A percentile compares a stretch with the other conserved stretches of the same genome.
Conservation (phyloP, 2,329 filamentous ascomycete species). For the Colletotrichum sp. region DNA sequence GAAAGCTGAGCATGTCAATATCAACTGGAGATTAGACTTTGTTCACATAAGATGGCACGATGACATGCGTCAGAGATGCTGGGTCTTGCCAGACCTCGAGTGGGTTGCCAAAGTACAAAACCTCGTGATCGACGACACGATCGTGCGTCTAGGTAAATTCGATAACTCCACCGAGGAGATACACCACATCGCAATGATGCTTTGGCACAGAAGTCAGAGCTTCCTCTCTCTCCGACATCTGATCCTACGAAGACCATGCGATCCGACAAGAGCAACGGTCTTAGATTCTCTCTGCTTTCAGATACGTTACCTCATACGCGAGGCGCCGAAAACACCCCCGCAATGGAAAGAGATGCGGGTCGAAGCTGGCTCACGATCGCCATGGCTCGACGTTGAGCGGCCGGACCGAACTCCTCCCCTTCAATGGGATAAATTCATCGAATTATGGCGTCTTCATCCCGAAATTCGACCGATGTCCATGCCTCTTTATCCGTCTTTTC, state of each 20-base stretch:
- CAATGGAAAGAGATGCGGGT: no score
- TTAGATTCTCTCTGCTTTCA: not conserved
- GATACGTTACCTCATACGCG: rapidly evolving
- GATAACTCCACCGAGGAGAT: not conserved
- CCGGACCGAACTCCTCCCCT: no score
- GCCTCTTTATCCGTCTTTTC: no score
- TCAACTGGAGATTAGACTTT: not conserved
- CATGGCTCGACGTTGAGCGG: no score
- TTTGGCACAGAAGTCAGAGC: not conserved
- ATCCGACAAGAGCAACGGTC: rapidly evolving
- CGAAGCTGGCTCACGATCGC: no score
- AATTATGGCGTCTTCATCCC: no score
- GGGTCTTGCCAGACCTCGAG: rapidly evolving
- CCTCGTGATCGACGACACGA: not conserved
- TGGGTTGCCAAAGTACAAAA: not conserved
- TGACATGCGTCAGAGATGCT: rapidly evolving
- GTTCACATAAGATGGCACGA: rapidly evolving
- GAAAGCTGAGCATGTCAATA: not conserved
- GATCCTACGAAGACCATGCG: rapidly evolving
- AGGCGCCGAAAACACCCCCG: not conserved
- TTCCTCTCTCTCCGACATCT: not conserved
- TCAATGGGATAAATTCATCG: no score
- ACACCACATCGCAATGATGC: not conserved
- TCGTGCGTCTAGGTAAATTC: rapidly evolving
- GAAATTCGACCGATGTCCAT: no score